A percentile compares a stretch with the other conserved stretches of the same genome.
These are phyloP conservation scores for Exsudoporus frostii DNA, from an alignment of 768 basidiomycete genomes.

Conservation along the genomic window DNA sequence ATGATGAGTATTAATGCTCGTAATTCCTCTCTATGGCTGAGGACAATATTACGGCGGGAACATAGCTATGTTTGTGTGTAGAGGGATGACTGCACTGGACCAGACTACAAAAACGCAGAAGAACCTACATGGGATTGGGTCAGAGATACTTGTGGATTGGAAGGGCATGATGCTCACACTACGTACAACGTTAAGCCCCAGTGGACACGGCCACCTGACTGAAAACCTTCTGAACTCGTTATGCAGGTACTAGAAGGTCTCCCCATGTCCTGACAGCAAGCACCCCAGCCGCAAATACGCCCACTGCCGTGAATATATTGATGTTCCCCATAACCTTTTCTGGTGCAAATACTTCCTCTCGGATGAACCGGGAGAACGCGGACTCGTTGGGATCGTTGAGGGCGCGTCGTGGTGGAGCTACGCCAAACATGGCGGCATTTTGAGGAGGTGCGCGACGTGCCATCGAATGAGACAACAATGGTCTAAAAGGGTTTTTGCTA, in stretches of 20 bases:
- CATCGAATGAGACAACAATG: conserved; percentile 40
- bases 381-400: conserved; percentile 61
- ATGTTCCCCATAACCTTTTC: conserved; percentile 76
- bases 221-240: neutral
- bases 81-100: neutral
- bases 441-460: conserved; percentile 66
- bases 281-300: conserved; percentile 69
- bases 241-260: conserved; percentile 70
- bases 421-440: conserved; percentile 49
- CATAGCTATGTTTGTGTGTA: conserved; percentile 18
- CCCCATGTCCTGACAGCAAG: conserved; percentile 74
- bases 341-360: conserved; percentile 66
- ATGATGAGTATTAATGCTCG: conserved; percentile 15
- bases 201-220: neutral
- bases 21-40: conserved; percentile 14
- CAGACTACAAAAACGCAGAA: conserved; percentile 1
- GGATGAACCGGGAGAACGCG: conserved; percentile 49
- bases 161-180: conserved; percentile 4
- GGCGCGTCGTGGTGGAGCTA: conserved; percentile 38
- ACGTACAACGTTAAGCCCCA: neutral
- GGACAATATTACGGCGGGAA: conserved; percentile 19
- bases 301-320: conserved; percentile 61
- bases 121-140: conserved; percentile 4
- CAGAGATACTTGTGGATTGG: neutral
- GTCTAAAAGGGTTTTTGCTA: neutral